Base-by-base conservation (phyloP, 495 filamentous ascomycete species). In the Xylaria cubensis region DNA sequence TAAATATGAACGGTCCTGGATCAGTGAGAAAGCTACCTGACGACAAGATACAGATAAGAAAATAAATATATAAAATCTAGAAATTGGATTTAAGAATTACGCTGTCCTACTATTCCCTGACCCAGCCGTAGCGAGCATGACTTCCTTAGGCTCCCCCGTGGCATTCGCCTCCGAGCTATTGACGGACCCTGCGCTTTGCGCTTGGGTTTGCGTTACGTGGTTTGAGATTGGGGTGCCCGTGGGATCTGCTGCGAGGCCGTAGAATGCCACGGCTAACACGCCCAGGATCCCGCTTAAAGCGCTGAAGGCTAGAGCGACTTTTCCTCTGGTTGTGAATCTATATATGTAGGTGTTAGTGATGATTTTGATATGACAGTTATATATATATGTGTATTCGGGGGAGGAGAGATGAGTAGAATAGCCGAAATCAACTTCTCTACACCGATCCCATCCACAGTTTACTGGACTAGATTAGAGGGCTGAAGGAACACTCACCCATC, bases 291-390 rank as follows among this genome's bases (percentile, higher is more conserved):
- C 94, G 48, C 85, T 84, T 0, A 95, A 67, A 70, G 84, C 84
- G 77, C 91, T 94, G 73, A 95, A 94, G 4, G 90, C 89, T 64
- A 95, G 71, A 0, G 93, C 93, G 2, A 93, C 89, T 62, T 92
- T 91, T 4, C 93, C 93, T 29, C 84, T 83, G 0, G 89, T 74
- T 3, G 91, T 94, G 75, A 97, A 95, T 34, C 86, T 88, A 64
- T 9, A 26, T 21, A 3, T 29, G 2, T 5, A n/a, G 15, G 2
- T 5, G 53, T 62, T 8, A 50, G 26, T 29, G 7, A 17, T 71
- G 10, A 26, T 70, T n/a, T 24, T 39, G 44, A 42, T 9, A 42
- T 13, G 39, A 42, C 39, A 42, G 39, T 13, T 9, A 9, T 42
- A 9, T 9, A 9, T 42, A 9, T 42, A 10, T 13, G 42, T 46